phyloP scores from a whole-genome alignment of 2,329 filamentous ascomycete species.

The Ceratocystiopsis brevicomis region DNA sequence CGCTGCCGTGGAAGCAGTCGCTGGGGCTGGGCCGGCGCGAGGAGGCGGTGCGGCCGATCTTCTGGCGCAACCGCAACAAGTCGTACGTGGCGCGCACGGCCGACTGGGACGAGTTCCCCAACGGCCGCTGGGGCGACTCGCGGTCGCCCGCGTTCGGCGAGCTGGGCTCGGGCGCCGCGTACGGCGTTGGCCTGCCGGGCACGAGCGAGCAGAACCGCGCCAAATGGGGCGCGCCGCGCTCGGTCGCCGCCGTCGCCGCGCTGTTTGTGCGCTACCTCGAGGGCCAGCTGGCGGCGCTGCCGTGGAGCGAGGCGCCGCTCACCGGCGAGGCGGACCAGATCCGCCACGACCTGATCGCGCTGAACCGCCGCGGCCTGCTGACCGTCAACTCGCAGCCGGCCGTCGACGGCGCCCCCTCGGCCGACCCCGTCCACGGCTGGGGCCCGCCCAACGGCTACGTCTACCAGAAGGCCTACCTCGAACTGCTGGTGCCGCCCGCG shows the following conservation, averaged over 20 bases:
- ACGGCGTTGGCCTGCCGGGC: slow-evolving; percentile 82
- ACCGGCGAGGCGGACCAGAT: slow-evolving; percentile 66
- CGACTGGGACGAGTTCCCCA: slow-evolving; percentile 98
- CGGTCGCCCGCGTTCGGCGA: slow-evolving; percentile 92
- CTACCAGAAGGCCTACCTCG: slow-evolving; percentile 94
- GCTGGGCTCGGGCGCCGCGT: slow-evolving; percentile 53
- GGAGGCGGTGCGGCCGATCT: slow-evolving; percentile 93
- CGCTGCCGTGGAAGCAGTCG: slow-evolving; percentile 92
- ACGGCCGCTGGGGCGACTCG: slow-evolving; percentile 95
- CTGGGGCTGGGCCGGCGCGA: slow-evolving; percentile 73
- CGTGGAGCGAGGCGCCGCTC: slow-evolving; percentile 86
- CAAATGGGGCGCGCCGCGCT: slow-evolving; percentile 75
- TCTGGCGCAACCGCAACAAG: slow-evolving; percentile 94
- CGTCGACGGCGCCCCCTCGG: slow-evolving; percentile 77
- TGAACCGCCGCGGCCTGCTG: slow-evolving; percentile 74
- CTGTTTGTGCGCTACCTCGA: slow-evolving; percentile 76
- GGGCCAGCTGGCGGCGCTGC: slow-evolving; percentile 61
- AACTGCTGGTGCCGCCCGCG: slow-evolving; percentile 69
- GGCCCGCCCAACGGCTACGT: slow-evolving; percentile 89
- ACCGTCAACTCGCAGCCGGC: slow-evolving; percentile 97
- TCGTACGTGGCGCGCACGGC: slow-evolving; percentile 91
- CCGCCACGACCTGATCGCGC: slow-evolving; percentile 52
- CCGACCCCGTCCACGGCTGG: slow-evolving; percentile 78
- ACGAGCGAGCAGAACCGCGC: slow-evolving; percentile 93
- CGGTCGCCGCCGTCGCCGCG: slow-evolving; percentile 59